Conservation (phyloP, 75 land plant species). For the Gnetum montanum region DNA sequence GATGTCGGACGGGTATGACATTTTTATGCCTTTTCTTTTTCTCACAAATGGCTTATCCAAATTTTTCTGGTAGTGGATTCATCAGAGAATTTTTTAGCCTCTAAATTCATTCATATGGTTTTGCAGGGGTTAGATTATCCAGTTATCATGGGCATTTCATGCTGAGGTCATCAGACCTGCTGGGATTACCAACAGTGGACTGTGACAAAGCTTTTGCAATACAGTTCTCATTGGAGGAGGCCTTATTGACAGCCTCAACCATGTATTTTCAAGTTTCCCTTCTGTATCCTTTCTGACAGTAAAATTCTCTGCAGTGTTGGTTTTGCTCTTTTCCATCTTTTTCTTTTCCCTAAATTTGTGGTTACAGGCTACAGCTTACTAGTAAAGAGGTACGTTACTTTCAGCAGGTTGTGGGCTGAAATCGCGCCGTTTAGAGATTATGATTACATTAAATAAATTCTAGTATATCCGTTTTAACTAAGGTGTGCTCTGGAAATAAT, state of each 20-base stretch:
- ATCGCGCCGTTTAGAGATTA: too few species aligned
- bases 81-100: not conserved
- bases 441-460: too few species aligned
- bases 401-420: too few species aligned
- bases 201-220: not conserved
- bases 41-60: too few species aligned
- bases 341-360: too few species aligned
- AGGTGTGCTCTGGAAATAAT: too few species aligned
- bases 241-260: not conserved
- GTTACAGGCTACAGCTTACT: too few species aligned
- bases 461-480: too few species aligned
- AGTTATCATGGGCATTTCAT: constrained; percentile 24
- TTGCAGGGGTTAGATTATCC: constrained; percentile 21
- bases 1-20: constrained; percentile 35
- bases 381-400: too few species aligned
- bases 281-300: too few species aligned
- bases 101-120: not conserved
- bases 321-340: too few species aligned
- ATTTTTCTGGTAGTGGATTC: not conserved
- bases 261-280: not conserved
- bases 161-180: not conserved
- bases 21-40: not conserved
- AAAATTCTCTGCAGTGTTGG: too few species aligned
- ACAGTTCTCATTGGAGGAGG: not conserved
- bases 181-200: not conserved